Conservation (phyloP, 495 filamentous ascomycete genomes). For the Hypoxylon lienhwacheense region DNA sequence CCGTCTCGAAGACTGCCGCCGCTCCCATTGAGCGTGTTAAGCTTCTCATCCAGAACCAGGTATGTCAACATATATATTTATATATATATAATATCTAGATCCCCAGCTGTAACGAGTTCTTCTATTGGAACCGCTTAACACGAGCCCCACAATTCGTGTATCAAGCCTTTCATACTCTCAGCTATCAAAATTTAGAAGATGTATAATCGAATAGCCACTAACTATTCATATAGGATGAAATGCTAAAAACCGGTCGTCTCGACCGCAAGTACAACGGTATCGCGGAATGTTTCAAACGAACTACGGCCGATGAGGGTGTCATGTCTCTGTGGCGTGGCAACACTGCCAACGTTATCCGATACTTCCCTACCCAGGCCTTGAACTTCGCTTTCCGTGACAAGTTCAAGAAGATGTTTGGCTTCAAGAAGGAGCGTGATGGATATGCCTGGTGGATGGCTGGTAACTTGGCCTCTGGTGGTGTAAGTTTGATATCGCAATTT, state of each 20-base stretch:
- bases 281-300: constrained; percentile 89
- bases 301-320: constrained; percentile 75
- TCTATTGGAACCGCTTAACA: constrained; percentile 1
- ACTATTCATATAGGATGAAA: constrained; percentile 80
- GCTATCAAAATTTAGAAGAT: constrained; percentile 6
- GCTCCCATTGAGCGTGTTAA: constrained; percentile 99
- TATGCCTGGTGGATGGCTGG: constrained; percentile 99
- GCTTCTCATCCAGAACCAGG: constrained; percentile 99
- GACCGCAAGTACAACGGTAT: constrained; percentile 97
- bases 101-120: constrained; percentile 5
- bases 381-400: constrained; percentile 99
- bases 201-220: constrained; percentile 34
- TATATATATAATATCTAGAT: no score
- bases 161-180: constrained; percentile 3
- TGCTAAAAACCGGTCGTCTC: constrained; percentile 97
- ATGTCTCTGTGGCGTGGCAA: constrained; percentile 97
- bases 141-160: constrained; percentile 13
- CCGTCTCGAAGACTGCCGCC: constrained; percentile 99
- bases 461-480: constrained; percentile 99
- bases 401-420: constrained; percentile 99
- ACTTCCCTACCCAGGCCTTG: constrained; percentile 99
- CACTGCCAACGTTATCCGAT: constrained; percentile 99
- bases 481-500: constrained; percentile 54
- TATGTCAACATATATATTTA: constrained; percentile 53
- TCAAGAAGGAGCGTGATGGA: constrained; percentile 99